phyloP scores from a whole-genome alignment of 2,329 filamentous ascomycete genomes.

The Boeremia exigua region DNA sequence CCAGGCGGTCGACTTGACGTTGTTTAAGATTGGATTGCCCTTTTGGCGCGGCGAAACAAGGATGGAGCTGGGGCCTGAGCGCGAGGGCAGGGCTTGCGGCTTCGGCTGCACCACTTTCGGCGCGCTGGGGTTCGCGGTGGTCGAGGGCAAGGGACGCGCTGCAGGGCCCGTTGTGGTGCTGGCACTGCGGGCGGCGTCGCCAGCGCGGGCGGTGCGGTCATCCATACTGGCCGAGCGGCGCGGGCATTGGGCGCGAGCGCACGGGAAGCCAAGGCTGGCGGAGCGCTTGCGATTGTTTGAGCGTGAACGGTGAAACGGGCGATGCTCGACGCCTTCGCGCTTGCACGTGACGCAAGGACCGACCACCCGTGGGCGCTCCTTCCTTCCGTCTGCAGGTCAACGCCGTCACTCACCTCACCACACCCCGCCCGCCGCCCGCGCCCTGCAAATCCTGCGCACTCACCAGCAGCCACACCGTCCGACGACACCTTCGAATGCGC shows the following conservation, averaged over 20 bases:
- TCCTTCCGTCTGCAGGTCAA: slow-evolving; percentile 2
- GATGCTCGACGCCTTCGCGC: neutral
- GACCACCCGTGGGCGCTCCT: neutral
- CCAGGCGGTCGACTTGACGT: slow-evolving; percentile 84
- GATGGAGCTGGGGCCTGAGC: slow-evolving; percentile 74
- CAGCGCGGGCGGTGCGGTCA: slow-evolving; percentile 31
- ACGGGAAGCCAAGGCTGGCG: slow-evolving; percentile 9
- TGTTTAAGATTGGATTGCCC: slow-evolving; percentile 88
- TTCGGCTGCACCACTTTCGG: slow-evolving; percentile 79
- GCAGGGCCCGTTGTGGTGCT: slow-evolving; percentile 25
- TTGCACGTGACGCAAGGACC: slow-evolving; percentile 4
- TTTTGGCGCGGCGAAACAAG: slow-evolving; percentile 91
- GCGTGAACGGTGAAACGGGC: slow-evolving; percentile 5
- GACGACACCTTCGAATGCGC: slow-evolving; percentile 38
- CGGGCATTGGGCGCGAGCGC: slow-evolving; percentile 25
- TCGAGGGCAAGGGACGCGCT: slow-evolving; percentile 10
- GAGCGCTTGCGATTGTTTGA: slow-evolving; percentile 12
- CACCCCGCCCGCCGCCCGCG: slow-evolving; percentile 9
- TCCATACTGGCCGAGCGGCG: slow-evolving; percentile 40
- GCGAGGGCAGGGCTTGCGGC: slow-evolving; percentile 79
- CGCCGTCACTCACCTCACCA: slow-evolving; percentile 20
- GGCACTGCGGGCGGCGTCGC: slow-evolving; percentile 21
- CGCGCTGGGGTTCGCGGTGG: slow-evolving; percentile 18
- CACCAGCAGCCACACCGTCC: slow-evolving; percentile 9
- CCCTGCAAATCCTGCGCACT: slow-evolving; percentile 5